Evolutionary conservation across 176 grass and related monocot genomes (phyloP).

Genomic region (Carex parvula): DNA sequence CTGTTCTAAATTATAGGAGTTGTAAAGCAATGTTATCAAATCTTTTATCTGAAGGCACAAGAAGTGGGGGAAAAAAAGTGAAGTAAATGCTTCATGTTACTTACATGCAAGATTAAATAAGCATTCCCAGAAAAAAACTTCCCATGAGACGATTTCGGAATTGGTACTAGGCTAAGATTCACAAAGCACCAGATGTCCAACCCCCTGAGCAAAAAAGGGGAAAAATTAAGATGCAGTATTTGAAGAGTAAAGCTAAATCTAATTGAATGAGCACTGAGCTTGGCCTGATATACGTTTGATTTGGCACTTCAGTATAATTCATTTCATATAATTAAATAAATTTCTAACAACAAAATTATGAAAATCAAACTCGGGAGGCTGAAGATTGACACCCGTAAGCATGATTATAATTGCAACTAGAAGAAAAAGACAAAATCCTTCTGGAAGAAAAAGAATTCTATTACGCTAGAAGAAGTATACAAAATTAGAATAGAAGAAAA

Average conservation of each 20-base stretch:
- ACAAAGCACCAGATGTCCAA: slow-evolving; percentile 74
- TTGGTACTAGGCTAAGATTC: slow-evolving; percentile 39
- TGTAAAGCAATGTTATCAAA: slow-evolving; percentile 17
- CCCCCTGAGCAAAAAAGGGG: slow-evolving; percentile 38
- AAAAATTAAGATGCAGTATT: neutral
- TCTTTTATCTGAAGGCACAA: neutral
- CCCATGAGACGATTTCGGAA: slow-evolving; percentile 58
- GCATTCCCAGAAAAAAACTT: slow-evolving; percentile 63
- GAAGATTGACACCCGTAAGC: neutral
- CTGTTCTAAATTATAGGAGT: slow-evolving; percentile 33
- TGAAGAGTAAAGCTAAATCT: neutral
- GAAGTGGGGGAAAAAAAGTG: neutral
- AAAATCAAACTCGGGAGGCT: neutral
- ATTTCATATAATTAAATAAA: neutral
- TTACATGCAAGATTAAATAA: slow-evolving; percentile 68
- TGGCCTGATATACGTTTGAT: neutral
- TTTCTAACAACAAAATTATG: neutral
- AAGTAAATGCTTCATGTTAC: neutral
- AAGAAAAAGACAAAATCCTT: neutral
- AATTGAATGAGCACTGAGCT: neutral
- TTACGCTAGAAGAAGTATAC: no score
- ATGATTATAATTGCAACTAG: neutral
- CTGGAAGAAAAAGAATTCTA: slow-evolving; percentile 31
- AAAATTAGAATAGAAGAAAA: neutral
- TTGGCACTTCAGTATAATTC: neutral